Percentiles rank a stretch among this genome's conserved stretches.
These are phyloP conservation scores for Syncephalastrum racemosum DNA, from an alignment of 371 early-diverging fungal genomes.

Conservation along the genomic window DNA sequence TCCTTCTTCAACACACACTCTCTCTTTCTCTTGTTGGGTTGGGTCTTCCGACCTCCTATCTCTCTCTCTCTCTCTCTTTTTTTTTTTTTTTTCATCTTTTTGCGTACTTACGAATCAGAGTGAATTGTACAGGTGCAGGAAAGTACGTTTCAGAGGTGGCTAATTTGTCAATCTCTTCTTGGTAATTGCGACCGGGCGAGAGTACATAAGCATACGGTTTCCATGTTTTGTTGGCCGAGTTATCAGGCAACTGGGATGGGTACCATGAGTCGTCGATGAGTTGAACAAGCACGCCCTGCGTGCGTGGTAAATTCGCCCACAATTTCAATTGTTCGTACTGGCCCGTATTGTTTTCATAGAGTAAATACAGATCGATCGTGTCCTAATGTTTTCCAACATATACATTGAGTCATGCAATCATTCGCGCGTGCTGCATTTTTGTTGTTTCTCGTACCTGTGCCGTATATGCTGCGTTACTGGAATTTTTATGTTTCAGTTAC, in stretches of 20 bases:
- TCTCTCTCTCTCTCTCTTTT: slow-evolving; percentile 10
- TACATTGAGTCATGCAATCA: too few relatives aligned
- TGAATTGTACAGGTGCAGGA: slow-evolving; percentile 31
- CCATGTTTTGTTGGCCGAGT: slow-evolving; percentile 27
- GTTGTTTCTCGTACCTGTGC: too few relatives aligned
- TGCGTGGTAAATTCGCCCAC: slow-evolving; percentile 22
- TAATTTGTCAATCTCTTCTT: slow-evolving; percentile 29
- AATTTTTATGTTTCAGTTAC: slow-evolving; percentile 16
- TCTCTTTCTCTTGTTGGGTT: too few relatives aligned
- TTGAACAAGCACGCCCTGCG: slow-evolving; percentile 28
- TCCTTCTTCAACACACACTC: neutral
- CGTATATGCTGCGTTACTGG: neutral
- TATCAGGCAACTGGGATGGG: slow-evolving; percentile 20
- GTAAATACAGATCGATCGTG: slow-evolving; percentile 28
- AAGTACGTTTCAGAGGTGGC: slow-evolving; percentile 26
- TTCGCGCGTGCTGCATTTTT: too few relatives aligned
- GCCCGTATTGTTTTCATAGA: slow-evolving; percentile 20
- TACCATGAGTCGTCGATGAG: slow-evolving; percentile 38
- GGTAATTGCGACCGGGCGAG: slow-evolving; percentile 23
- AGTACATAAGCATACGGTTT: slow-evolving; percentile 30
- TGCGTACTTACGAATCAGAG: slow-evolving; percentile 32
- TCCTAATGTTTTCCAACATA: slow-evolving; percentile 12
- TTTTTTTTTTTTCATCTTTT: slow-evolving; percentile 7
- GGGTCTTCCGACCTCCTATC: slow-evolving; percentile 1
- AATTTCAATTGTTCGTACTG: slow-evolving; percentile 13